Base-by-base conservation (phyloP, 139 green algal genomes). In the Nannochloris sp. region DNA sequence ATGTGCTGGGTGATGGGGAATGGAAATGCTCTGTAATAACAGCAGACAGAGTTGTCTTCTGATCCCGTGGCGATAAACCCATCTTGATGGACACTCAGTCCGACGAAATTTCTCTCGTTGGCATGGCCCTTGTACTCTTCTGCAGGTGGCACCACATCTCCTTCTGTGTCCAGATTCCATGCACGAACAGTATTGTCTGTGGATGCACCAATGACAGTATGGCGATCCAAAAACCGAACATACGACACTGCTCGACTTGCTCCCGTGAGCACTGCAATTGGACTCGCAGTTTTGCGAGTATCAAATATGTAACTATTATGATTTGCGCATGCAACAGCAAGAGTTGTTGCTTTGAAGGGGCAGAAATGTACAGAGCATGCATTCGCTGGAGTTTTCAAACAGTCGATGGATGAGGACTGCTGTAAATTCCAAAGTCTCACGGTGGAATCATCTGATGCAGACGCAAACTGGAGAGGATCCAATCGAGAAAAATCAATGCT, bases 21-120 rank as follows among this genome's bases (percentile, higher is more conserved):
- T 44, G 71, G 71, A 37, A 78, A 64, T 23, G 59, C 29, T n/a
- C 50, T 61, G 44, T 70, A 74, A 69, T 78, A 78, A 6, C 31
- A 36, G 25, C 75, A 48, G 0, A 71, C 37, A 79, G 76, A 60
- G 65, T 93, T 89, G 53, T 82, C 79, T 71, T 91, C 86, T 3
- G 55, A 78, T 16, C 83, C 85, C 46, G 73, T 83, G 24, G 75
- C 76, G 11, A 90, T 76, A 66, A 79, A 82, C 49, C 87, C 83
- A 9, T 85, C 81, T 0, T 68, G 55, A 11, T 63, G 73, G 11
- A 85, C 82, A 1, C 69, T 69, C 48, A 93, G 64, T 7, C 86
- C 86, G 48, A 93, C 86, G 76, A 93, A 93, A 65, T 90, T 87
- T 48, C 80, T 80, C 79, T 86, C 82, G 60, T 93, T 93, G 37